phyloP scores from a whole-genome alignment of 2,329 filamentous ascomycete species.

The Endothia cerciana region DNA sequence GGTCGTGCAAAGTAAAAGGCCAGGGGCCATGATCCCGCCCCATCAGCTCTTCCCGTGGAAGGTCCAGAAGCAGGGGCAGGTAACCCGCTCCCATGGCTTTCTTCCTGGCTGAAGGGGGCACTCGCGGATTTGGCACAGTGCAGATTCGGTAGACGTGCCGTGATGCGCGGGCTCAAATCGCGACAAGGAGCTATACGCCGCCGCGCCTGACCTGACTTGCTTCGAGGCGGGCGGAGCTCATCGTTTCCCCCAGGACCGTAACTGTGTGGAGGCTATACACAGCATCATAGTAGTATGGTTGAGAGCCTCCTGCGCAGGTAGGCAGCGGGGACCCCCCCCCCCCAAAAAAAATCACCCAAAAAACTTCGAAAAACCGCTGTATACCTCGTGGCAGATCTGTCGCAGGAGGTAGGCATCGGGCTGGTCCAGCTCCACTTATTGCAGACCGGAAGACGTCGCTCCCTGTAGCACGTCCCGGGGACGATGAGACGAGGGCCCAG shows the following conservation, averaged over 20 bases:
- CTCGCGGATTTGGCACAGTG: not conserved
- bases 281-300: no score
- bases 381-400: slow-evolving; percentile 16
- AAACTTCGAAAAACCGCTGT: not conserved
- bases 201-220: not conserved
- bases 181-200: not conserved
- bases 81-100: not conserved
- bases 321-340: no score
- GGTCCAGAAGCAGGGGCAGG: not conserved
- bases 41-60: not conserved
- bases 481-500: slow-evolving; percentile 34
- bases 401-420: slow-evolving; percentile 32
- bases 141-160: not conserved
- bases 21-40: not conserved
- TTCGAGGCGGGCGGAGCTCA: no score
- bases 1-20: not conserved
- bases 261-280: no score
- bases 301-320: not conserved
- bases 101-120: not conserved
- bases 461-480: slow-evolving; percentile 31
- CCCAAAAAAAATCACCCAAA: not conserved
- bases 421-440: slow-evolving; percentile 32
- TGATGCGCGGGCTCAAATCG: not conserved
- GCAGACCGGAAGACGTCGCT: slow-evolving; percentile 32
- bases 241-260: no score